These are phyloP conservation scores for Ceratocystis colombiana DNA, from an alignment of 2,329 filamentous ascomycete species.

Conservation along the genomic window DNA sequence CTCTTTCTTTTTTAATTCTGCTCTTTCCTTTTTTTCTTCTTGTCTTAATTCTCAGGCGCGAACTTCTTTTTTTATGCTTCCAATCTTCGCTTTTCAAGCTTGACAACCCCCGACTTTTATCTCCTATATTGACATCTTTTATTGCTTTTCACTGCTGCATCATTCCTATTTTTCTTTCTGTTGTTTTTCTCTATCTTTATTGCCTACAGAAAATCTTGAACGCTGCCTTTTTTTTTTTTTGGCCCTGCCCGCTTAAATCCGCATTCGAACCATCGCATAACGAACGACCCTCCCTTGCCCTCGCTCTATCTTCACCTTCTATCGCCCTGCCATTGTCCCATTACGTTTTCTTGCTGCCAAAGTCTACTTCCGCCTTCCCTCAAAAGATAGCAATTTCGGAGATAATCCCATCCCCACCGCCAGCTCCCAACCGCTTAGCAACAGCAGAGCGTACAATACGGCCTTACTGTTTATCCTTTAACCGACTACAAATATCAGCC, in stretches of 20 bases:
- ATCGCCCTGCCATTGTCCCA: too few species aligned
- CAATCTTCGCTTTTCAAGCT: conserved; percentile 25
- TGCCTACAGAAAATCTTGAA: background rate
- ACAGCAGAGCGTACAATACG: background rate
- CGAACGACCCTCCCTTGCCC: background rate
- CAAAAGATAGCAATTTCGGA: too few species aligned
- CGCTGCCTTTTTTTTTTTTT: background rate
- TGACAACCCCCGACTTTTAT: background rate
- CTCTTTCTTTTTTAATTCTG: background rate
- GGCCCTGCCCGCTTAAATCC: background rate
- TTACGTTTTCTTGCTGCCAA: too few species aligned
- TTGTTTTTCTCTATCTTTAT: conserved; percentile 9
- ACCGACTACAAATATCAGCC: conserved; percentile 25
- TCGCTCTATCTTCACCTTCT: background rate
- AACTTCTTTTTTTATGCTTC: conserved; percentile 7
- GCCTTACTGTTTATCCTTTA: background rate
- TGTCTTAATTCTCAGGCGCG: background rate
- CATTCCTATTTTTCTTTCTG: background rate
- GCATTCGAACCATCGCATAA: background rate
- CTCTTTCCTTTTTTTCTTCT: background rate
- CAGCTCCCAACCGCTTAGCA: too few species aligned
- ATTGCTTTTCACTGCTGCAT: background rate
- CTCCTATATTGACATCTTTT: background rate
- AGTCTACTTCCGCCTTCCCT: too few species aligned
- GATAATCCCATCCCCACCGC: too few species aligned